phyloP scores from a whole-genome alignment of 768 basidiomycete genomes.

The Rhizopogon roseolus region DNA sequence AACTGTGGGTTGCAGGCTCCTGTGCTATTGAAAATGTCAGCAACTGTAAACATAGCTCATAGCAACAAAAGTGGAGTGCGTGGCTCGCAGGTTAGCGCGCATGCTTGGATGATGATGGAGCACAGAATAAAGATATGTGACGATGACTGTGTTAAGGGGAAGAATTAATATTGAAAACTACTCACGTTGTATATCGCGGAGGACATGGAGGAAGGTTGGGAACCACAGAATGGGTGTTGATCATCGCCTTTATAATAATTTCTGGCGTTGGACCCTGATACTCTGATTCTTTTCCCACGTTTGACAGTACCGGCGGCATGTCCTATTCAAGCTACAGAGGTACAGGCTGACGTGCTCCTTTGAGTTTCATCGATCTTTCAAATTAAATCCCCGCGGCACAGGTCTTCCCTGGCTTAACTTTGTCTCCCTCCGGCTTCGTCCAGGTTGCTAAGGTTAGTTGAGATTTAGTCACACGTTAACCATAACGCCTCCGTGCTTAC shows the following conservation, averaged over 20 bases:
- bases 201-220: conserved; percentile 32
- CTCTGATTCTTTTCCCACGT: conserved; percentile 29
- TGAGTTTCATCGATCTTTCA: conserved; percentile 6
- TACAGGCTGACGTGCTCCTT: conserved; percentile 22
- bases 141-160: neutral
- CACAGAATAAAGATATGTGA: neutral
- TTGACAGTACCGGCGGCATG: conserved; percentile 30
- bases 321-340: conserved; percentile 21
- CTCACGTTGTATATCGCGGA: conserved; percentile 35
- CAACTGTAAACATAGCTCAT: neutral
- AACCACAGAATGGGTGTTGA: conserved; percentile 33
- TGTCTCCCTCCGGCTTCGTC: neutral
- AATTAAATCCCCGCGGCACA: conserved; percentile 18
- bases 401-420: too few species aligned
- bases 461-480: neutral
- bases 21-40: conserved; percentile 35
- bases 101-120: neutral
- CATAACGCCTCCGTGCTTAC: neutral
- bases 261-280: conserved; percentile 29
- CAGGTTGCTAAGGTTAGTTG: neutral
- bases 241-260: conserved; percentile 35
- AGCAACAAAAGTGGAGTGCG: neutral
- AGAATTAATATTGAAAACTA: conserved; percentile 4
- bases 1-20: conserved; percentile 49
- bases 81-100: conserved; percentile 9